Base-by-base conservation (phyloP, 2,329 filamentous ascomycete species). In the Neoarthrinium moseri region DNA sequence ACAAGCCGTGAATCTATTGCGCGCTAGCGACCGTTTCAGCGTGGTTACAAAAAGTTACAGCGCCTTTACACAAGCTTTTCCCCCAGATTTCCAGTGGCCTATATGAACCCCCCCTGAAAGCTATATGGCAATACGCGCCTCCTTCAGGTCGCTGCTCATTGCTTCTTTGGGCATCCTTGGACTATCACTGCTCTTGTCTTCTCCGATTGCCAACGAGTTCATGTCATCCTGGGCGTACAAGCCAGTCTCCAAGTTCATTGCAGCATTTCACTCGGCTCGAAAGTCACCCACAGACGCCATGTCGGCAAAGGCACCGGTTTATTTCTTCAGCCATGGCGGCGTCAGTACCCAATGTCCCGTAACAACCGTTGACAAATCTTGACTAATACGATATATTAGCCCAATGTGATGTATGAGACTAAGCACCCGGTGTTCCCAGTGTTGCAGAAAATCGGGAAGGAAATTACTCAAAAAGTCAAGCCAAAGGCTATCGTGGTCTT, bases 401-500 rank as follows among this genome's bases (percentile, higher is more conserved):
- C 85, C 4, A 81, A 75, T 53, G 74, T 87, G 27, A 85, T 87
- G 73, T 86, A 84, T 57, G 73, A 87, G n/a, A 78, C 71, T 4
- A 61, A 80, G 1, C 87, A 91, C 58, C 83, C 84, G 1, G 87
- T 81, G 8, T 88, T 86, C 56, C 61, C 71, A 4, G 70, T 84
- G 45, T 77, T 91, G 4, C 77, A 84, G 54, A 62, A 72, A 20
- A 83, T 46, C 43, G 87, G 87, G 33, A 72, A 64, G 6, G 86
- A 90, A 56, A 89, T 91, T 59, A 89, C 84, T 1, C 70, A 77
- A 22, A 78, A 81, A 50, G 80, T 89, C 34, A 84, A 83, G 56
- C 87, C 87, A 2, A 83, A 80, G 51, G 87, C 86, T 2, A 76
- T 91, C 13, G 81, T 91, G 1, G 83, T 90, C 21, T 85, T 91